phyloP scores from a whole-genome alignment of 768 basidiomycete genomes.

The Boletus fagicola region DNA sequence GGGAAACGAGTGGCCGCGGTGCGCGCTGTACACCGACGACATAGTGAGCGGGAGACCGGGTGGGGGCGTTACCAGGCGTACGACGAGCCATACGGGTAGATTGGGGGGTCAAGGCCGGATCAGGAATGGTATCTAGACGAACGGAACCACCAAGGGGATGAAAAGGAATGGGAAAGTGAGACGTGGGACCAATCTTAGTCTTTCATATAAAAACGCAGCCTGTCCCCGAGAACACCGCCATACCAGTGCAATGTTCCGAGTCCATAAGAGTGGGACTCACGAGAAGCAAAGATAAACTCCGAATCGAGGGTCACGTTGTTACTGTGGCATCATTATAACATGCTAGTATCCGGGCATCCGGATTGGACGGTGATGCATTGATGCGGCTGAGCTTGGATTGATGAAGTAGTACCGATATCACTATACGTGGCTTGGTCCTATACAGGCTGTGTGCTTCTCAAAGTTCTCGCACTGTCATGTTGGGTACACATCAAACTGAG shows the following conservation, averaged over 20 bases:
- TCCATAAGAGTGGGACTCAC: background rate
- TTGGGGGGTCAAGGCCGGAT: background rate
- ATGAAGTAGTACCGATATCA: background rate
- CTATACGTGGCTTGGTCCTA: background rate
- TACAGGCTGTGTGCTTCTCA: slow-evolving; percentile 9
- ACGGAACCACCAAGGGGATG: background rate
- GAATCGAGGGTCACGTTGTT: background rate
- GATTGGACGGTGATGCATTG: background rate
- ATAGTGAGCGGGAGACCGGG: slow-evolving; percentile 7
- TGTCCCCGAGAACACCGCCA: background rate
- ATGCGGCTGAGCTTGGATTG: slow-evolving; percentile 1
- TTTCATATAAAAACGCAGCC: slow-evolving; percentile 9
- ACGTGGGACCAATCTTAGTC: slow-evolving; percentile 7
- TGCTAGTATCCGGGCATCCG: background rate
- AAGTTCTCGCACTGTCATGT: background rate
- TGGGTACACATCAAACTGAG: background rate
- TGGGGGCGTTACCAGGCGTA: background rate
- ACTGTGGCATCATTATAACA: background rate
- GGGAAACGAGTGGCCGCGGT: slow-evolving; percentile 30
- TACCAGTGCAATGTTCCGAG: slow-evolving; percentile 9
- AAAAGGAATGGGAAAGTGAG: background rate
- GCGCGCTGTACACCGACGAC: slow-evolving; percentile 20
- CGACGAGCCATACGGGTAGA: slow-evolving; percentile 1
- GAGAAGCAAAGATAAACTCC: background rate
- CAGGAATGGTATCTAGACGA: background rate